Percentiles rank a stretch among this genome's conserved stretches.
Evolutionary conservation across 306 rosid genomes (phyloP).

Genomic region (Ochetophila trinervis): DNA sequence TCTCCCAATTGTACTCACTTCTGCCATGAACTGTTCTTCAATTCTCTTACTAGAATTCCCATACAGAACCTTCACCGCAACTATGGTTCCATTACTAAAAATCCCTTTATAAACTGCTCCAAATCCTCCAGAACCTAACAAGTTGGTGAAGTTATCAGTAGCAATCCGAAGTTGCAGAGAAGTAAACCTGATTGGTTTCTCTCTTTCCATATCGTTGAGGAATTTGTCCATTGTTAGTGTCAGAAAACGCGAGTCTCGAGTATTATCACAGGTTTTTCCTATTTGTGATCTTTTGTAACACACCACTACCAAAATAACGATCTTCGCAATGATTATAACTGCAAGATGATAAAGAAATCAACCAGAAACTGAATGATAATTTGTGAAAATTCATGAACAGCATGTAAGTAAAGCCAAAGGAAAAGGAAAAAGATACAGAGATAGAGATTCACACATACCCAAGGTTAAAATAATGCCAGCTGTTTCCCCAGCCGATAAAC

Average conservation of each 20-base stretch:
- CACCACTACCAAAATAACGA: slow-evolving; percentile 11
- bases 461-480: neutral
- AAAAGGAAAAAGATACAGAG: neutral
- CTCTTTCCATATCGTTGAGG: slow-evolving; percentile 39
- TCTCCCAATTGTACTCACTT: slow-evolving; percentile 38
- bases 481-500: neutral
- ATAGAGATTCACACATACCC: slow-evolving; percentile 1
- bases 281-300: neutral
- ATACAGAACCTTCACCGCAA: slow-evolving; percentile 45
- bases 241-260: slow-evolving; percentile 12
- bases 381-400: neutral
- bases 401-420: neutral
- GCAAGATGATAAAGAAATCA: slow-evolving; percentile 14
- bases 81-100: slow-evolving; percentile 32
- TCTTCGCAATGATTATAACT: slow-evolving; percentile 19
- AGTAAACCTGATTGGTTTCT: slow-evolving; percentile 38
- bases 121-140: slow-evolving; percentile 49
- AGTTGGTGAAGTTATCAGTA: slow-evolving; percentile 33
- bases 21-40: slow-evolving; percentile 42
- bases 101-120: slow-evolving; percentile 40
- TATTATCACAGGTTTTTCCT: neutral
- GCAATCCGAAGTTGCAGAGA: slow-evolving; percentile 28
- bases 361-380: neutral
- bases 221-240: slow-evolving; percentile 29
- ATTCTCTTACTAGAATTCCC: slow-evolving; percentile 29